Conservation (phyloP, 495 filamentous ascomycete genomes). For the Chaetomidium leptoderma region DNA sequence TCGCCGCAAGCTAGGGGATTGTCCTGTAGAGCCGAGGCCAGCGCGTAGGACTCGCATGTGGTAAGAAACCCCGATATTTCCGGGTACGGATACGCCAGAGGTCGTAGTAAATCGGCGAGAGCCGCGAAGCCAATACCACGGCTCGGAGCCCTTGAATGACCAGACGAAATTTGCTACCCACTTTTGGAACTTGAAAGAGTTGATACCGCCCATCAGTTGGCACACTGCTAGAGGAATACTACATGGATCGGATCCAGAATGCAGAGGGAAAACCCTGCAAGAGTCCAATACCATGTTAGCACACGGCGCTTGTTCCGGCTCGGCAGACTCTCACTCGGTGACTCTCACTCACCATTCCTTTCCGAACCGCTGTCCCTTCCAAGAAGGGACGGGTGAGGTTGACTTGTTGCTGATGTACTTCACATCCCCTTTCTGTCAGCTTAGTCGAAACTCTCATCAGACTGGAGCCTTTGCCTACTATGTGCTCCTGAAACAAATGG, state of each 20-base stretch:
- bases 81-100: no score
- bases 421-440: not conserved
- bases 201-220: not conserved
- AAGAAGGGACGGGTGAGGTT: not conserved
- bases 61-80: not conserved
- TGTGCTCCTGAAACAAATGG: no score
- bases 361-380: not conserved
- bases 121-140: no score
- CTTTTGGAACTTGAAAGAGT: no score
- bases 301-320: no score
- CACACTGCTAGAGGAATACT: not conserved
- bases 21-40: no score
- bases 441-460: not conserved
- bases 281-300: no score
- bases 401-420: not conserved
- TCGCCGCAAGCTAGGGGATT: not conserved
- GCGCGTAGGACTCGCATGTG: not conserved
- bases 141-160: no score
- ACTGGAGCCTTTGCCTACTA: not conserved
- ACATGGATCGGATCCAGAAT: not conserved
- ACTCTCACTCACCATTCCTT: not conserved
- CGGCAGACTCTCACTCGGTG: no score
- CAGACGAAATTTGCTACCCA: no score
- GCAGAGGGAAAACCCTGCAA: not conserved
- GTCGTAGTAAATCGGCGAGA: no score